These are phyloP conservation scores for Neonectria faginata DNA, from an alignment of 2,329 filamentous ascomycete species.

Conservation along the genomic window DNA sequence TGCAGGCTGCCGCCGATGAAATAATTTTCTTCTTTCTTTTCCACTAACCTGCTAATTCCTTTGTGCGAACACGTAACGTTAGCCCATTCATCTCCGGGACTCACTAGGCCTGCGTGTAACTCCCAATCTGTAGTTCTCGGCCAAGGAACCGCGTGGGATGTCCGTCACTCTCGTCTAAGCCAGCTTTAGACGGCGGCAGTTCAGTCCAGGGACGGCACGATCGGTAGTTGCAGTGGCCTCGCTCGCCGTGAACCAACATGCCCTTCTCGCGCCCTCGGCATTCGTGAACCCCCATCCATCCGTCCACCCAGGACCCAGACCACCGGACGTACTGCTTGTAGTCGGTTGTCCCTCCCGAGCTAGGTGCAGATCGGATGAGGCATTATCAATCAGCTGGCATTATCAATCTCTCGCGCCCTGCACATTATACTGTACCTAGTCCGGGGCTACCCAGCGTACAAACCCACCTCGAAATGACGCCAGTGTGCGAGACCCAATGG, in stretches of 20 bases:
- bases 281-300: conserved; percentile 11
- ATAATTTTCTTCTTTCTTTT: neutral
- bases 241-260: conserved; percentile 16
- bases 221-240: neutral
- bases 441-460: conserved; percentile 28
- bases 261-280: neutral
- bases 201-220: neutral
- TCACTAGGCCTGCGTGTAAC: conserved; percentile 13
- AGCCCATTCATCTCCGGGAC: neutral
- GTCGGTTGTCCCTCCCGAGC: conserved; percentile 18
- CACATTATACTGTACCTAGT: conserved; percentile 4
- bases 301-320: conserved; percentile 7
- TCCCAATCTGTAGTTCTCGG: neutral
- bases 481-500: conserved; percentile 31
- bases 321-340: neutral
- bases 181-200: neutral
- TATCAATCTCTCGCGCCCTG: conserved; percentile 41
- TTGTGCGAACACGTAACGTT: neutral
- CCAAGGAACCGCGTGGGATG: neutral
- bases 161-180: neutral
- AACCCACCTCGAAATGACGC: conserved; percentile 35
- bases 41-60: neutral
- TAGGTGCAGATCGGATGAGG: conserved; percentile 34
- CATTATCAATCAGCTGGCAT: conserved; percentile 44
- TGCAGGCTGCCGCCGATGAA: neutral